Conservation (phyloP, 495 filamentous ascomycete species). For the Trypethelium eluteriae region DNA sequence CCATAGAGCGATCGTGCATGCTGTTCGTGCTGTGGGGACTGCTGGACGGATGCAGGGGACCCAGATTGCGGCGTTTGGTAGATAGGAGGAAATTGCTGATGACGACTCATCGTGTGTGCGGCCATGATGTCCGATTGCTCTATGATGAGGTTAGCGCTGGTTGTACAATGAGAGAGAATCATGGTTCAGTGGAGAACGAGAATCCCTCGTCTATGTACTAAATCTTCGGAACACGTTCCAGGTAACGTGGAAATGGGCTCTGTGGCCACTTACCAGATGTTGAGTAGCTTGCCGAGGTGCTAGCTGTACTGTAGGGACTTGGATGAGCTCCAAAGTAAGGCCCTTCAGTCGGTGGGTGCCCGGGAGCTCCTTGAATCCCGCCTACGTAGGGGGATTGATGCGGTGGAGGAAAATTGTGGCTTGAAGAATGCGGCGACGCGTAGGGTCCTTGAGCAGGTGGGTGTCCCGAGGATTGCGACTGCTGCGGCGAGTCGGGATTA, state of each 20-base stretch:
- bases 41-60: slow-evolving; percentile 81
- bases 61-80: slow-evolving; percentile 95
- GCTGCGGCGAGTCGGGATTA: slow-evolving; percentile 36
- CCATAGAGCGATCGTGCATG: slow-evolving; percentile 74
- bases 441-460: slow-evolving; percentile 32
- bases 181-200: too few species aligned
- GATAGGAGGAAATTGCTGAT: slow-evolving; percentile 76
- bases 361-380: slow-evolving; percentile 28
- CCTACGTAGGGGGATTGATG: slow-evolving; percentile 39
- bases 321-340: slow-evolving; percentile 38
- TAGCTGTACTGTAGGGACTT: slow-evolving; percentile 38
- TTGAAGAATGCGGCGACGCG: slow-evolving; percentile 36
- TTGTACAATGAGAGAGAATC: too few species aligned
- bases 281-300: slow-evolving; percentile 36
- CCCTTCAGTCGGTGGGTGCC: slow-evolving; percentile 31
- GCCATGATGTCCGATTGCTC: slow-evolving; percentile 91
- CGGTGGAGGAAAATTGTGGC: slow-evolving; percentile 30
- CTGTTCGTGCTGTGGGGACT: slow-evolving; percentile 86
- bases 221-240: not conserved
- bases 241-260: not conserved
- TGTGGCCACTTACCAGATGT: slow-evolving; percentile 33
- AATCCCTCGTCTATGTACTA: too few species aligned
- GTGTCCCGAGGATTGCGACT: slow-evolving; percentile 28
- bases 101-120: slow-evolving; percentile 70
- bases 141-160: slow-evolving; percentile 32